These are phyloP conservation scores for Schizothecium vesticola DNA, from an alignment of 495 filamentous ascomycete species.

Conservation along the genomic window DNA sequence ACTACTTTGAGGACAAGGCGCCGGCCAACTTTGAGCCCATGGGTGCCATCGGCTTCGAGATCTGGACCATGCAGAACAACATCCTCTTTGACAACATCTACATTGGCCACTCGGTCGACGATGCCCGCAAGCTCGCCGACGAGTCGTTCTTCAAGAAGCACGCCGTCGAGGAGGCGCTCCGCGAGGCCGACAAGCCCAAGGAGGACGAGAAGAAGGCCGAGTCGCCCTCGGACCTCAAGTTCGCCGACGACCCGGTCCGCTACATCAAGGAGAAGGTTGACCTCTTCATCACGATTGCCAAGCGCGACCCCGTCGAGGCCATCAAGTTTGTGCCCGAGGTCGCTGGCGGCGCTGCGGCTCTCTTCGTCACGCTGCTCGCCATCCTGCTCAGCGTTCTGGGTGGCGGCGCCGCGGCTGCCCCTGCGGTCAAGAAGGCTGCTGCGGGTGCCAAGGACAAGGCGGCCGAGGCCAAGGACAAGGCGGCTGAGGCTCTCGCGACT, in stretches of 20 bases:
- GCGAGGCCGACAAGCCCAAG: conserved; percentile 81
- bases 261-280: conserved; percentile 91
- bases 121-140: conserved; percentile 82
- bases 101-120: conserved; percentile 94
- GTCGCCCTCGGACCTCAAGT: conserved; percentile 71
- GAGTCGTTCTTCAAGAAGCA: conserved; percentile 94
- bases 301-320: conserved; percentile 83
- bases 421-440: conserved; percentile 50
- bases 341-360: conserved; percentile 67
- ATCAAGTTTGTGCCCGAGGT: conserved; percentile 89
- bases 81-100: conserved; percentile 99
- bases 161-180: conserved; percentile 74
- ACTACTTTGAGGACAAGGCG: conserved; percentile 96
- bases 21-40: conserved; percentile 97
- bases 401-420: conserved; percentile 35
- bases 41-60: conserved; percentile 96
- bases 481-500: conserved; percentile 59
- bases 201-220: conserved; percentile 53
- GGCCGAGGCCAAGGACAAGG: conserved; percentile 73
- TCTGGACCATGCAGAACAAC: conserved; percentile 99
- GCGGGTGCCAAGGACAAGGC: conserved; percentile 70
- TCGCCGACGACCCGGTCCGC: conserved; percentile 84
- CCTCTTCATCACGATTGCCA: conserved; percentile 76
- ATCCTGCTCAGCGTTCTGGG: conserved; percentile 55
- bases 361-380: conserved; percentile 63